Conservation (phyloP, 495 filamentous ascomycete genomes). For the Hypoxylon intermedium region DNA sequence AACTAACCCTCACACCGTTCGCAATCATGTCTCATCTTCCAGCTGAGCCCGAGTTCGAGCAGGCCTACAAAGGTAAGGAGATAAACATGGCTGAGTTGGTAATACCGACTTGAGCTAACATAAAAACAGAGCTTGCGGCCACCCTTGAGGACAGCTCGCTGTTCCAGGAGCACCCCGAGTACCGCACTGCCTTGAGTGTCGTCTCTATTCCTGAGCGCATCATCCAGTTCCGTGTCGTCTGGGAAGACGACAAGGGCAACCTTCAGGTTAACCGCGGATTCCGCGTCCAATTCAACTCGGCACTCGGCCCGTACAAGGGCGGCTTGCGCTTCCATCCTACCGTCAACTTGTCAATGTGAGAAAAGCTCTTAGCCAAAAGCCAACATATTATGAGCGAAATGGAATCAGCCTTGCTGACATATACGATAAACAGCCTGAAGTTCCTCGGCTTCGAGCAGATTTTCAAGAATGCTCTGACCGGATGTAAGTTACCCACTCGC, state of each 20-base stretch:
- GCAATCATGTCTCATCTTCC: constrained; percentile 81
- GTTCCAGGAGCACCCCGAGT: constrained; percentile 93
- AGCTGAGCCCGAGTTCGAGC: constrained; percentile 95
- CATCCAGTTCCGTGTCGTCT: constrained; percentile 96
- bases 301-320: constrained; percentile 97
- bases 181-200: constrained; percentile 86
- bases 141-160: constrained; percentile 93
- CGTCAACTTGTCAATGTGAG: constrained; percentile 88
- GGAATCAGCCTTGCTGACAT: constrained; percentile 30
- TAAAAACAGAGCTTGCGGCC: constrained; percentile 78
- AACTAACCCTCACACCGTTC: constrained; percentile 7
- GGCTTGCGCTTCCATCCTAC: constrained; percentile 94
- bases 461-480: constrained; percentile 99
- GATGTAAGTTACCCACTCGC: constrained; percentile 65
- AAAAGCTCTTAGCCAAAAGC: background rate
- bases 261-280: constrained; percentile 95
- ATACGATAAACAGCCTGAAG: constrained; percentile 66
- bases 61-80: constrained; percentile 89
- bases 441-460: constrained; percentile 99
- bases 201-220: constrained; percentile 93
- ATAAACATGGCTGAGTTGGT: background rate
- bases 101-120: constrained; percentile 8
- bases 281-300: constrained; percentile 99
- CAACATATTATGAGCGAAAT: background rate
- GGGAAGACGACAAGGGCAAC: constrained; percentile 91